Conservation (phyloP, 148 eudicot genomes). For the Silene uniflora region DNA sequence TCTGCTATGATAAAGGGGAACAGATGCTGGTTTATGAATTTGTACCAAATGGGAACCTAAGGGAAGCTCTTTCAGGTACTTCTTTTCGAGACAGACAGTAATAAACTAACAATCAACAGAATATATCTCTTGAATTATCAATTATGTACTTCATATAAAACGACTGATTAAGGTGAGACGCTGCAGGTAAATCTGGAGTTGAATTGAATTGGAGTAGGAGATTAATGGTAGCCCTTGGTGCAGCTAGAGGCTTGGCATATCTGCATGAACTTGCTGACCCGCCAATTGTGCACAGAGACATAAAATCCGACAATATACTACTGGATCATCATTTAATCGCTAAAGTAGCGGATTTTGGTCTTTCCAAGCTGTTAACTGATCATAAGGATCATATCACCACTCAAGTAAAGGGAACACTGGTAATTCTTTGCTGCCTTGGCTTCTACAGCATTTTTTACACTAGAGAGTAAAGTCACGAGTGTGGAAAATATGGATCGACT, state of each 20-base stretch:
- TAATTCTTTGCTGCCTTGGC: slow-evolving; percentile 20
- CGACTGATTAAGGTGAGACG: background rate
- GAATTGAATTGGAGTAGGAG: slow-evolving; percentile 72
- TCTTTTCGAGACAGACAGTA: too few species aligned
- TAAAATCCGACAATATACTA: slow-evolving; percentile 79
- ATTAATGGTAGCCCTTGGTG: slow-evolving; percentile 66
- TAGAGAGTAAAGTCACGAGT: background rate
- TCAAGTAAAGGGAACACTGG: slow-evolving; percentile 97
- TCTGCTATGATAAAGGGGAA: slow-evolving; percentile 83
- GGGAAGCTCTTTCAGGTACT: slow-evolving; percentile 72
- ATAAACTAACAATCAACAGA: background rate
- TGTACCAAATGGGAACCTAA: slow-evolving; percentile 76
- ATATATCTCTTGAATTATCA: slow-evolving; percentile 4
- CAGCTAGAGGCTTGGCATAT: slow-evolving; percentile 91
- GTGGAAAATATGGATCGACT: background rate
- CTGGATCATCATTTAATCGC: slow-evolving; percentile 71
- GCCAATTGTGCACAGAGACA: slow-evolving; percentile 85
- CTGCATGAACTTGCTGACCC: slow-evolving; percentile 92
- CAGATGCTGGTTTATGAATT: slow-evolving; percentile 89
- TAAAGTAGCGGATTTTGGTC: slow-evolving; percentile 91
- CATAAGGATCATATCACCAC: slow-evolving; percentile 64
- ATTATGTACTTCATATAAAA: background rate
- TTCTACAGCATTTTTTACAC: background rate
- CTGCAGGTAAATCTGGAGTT: slow-evolving; percentile 71
- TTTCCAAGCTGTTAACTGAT: slow-evolving; percentile 62